Percentiles rank a stretch among this genome's conserved stretches.
Conservation (phyloP, 1,284 basidiomycete genomes). For the Agroathelia rolfsii region DNA sequence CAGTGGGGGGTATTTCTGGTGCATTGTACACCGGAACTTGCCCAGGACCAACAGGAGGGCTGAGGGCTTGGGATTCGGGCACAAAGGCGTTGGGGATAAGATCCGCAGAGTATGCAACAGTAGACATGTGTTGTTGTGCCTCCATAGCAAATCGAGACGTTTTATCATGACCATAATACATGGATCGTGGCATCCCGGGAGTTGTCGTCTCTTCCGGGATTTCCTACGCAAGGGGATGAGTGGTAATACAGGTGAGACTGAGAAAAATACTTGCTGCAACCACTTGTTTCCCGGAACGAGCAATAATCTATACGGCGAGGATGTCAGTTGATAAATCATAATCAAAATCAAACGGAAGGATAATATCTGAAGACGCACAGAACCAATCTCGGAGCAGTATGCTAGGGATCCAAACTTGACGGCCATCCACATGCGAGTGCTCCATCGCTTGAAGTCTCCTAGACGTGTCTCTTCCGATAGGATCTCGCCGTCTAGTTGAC, state of each 20-base stretch:
- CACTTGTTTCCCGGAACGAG: slow-evolving; percentile 73
- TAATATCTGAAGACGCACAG: slow-evolving; percentile 27
- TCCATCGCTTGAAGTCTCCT: slow-evolving; percentile 77
- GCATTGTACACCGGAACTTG: too few species aligned
- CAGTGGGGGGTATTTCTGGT: slow-evolving; percentile 8
- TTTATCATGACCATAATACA: slow-evolving; percentile 59
- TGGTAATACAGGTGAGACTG: slow-evolving; percentile 3
- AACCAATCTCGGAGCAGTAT: slow-evolving; percentile 81
- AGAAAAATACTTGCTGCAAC: slow-evolving; percentile 40
- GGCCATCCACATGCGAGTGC: slow-evolving; percentile 64
- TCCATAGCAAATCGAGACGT: slow-evolving; percentile 56
- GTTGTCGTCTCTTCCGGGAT: slow-evolving; percentile 74
- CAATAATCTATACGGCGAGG: slow-evolving; percentile 51
- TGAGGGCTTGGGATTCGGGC: slow-evolving; percentile 15
- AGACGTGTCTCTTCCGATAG: slow-evolving; percentile 75
- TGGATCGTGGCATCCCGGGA: slow-evolving; percentile 68
- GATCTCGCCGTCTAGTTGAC: slow-evolving; percentile 74
- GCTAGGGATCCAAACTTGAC: slow-evolving; percentile 84
- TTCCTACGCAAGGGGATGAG: slow-evolving; percentile 35
- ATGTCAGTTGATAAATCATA: too few species aligned
- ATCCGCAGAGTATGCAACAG: slow-evolving; percentile 41
- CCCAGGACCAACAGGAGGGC: slow-evolving; percentile 19
- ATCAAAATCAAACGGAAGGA: slow-evolving; percentile 6
- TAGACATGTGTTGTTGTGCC: slow-evolving; percentile 47
- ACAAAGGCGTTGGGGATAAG: slow-evolving; percentile 13